Evolutionary conservation across 257 asterid species (phyloP).

Genomic region (Avicennia marina): DNA sequence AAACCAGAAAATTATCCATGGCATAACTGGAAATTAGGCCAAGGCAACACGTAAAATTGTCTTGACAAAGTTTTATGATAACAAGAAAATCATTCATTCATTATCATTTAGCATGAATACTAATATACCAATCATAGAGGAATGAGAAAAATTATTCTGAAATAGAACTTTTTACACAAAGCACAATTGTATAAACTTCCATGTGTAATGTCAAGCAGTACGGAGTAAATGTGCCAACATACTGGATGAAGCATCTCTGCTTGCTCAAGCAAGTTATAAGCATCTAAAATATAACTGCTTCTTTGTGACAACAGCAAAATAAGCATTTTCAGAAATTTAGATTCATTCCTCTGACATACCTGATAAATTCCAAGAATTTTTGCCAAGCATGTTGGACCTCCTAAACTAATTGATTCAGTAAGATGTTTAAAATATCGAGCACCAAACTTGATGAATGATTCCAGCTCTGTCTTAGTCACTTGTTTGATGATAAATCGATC

Average conservation of each 20-base stretch:
- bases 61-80: too few species aligned
- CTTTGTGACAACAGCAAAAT: too few species aligned
- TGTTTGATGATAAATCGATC: constrained; percentile 88
- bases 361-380: constrained; percentile 56
- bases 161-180: neutral
- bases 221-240: too few species aligned
- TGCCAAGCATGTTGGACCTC: constrained; percentile 90
- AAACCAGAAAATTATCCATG: constrained; percentile 12
- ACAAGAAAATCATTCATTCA: too few species aligned
- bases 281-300: too few species aligned
- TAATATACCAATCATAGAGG: too few species aligned
- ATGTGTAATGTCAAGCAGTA: too few species aligned
- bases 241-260: too few species aligned
- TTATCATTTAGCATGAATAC: too few species aligned
- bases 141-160: neutral
- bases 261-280: too few species aligned
- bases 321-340: too few species aligned
- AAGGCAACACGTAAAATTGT: too few species aligned
- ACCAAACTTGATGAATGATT: constrained; percentile 83
- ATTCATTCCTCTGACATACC: constrained; percentile 26
- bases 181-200: neutral
- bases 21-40: constrained; percentile 7
- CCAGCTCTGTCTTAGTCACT: constrained; percentile 94
- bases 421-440: constrained; percentile 82
- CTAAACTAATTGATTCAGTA: constrained; percentile 63